phyloP scores from a whole-genome alignment of 2,329 filamentous ascomycete genomes.

The Neophaeococcomyces mojaviensis region DNA sequence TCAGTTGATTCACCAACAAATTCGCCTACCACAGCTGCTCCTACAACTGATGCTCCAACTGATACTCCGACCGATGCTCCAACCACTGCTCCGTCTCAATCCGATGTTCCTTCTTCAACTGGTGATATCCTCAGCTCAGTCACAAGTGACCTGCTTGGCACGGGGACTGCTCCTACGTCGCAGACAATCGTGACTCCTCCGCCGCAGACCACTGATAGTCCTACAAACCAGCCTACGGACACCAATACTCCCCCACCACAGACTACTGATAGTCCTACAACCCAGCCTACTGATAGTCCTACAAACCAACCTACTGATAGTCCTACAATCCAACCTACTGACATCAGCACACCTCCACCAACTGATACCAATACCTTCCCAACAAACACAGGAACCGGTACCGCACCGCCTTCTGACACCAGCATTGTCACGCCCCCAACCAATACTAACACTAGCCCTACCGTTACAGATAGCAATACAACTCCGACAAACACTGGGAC shows the following conservation, averaged over 20 bases:
- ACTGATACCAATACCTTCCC: constrained; percentile 5
- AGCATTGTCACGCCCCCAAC: constrained; percentile 2
- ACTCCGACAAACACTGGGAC: constrained; percentile 17
- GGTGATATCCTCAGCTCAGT: too few relatives aligned
- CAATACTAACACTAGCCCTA: constrained; percentile 15
- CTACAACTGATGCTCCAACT: constrained; percentile 7
- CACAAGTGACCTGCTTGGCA: too few relatives aligned
- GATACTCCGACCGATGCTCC: constrained; percentile 4
- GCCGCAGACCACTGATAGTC: not conserved
- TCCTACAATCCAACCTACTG: too few relatives aligned
- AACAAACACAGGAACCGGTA: constrained; percentile 6
- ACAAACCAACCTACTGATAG: constrained; percentile 7
- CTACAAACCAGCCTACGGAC: constrained; percentile 11
- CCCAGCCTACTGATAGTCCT: constrained; percentile 13
- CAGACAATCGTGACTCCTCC: constrained; percentile 9
- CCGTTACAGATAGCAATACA: constrained; percentile 17
- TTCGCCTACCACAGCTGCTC: not conserved
- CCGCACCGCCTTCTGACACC: constrained; percentile 7
- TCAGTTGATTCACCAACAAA: not conserved
- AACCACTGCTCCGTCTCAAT: constrained; percentile 8
- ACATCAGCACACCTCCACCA: constrained; percentile 10
- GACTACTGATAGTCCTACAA: not conserved
- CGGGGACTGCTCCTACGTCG: constrained; percentile 2
- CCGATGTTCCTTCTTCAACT: constrained; percentile 5
- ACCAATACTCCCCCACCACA: constrained; percentile 9